These are phyloP conservation scores for Cyclocybe cylindracea DNA, from an alignment of 768 basidiomycete species.

Conservation along the genomic window DNA sequence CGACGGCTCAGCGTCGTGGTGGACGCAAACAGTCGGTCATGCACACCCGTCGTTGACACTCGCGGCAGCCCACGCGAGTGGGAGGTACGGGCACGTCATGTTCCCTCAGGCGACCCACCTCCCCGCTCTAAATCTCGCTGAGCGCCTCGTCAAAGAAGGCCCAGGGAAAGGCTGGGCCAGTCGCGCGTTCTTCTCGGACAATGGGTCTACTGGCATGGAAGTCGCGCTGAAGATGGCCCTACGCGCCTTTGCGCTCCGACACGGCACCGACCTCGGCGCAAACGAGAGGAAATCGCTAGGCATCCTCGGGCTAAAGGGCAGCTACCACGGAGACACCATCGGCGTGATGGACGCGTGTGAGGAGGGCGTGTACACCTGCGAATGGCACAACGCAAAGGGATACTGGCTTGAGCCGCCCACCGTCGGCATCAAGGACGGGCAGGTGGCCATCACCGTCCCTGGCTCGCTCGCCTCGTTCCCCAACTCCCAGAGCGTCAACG, in stretches of 20 bases:
- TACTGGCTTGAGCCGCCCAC: conserved; percentile 93
- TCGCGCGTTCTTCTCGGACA: conserved; percentile 90
- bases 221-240: conserved; percentile 98
- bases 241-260: conserved; percentile 55
- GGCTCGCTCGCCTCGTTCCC: conserved; percentile 38
- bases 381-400: conserved; percentile 94
- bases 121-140: conserved; percentile 84
- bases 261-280: conserved; percentile 33
- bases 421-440: conserved; percentile 66
- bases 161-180: conserved; percentile 92
- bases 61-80: conserved; percentile 87
- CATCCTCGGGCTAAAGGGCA: conserved; percentile 85
- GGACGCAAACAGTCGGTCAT: conserved; percentile 94
- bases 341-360: conserved; percentile 96
- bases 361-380: conserved; percentile 90
- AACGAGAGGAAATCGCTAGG: conserved; percentile 56
- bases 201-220: conserved; percentile 96
- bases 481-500: conserved; percentile 27
- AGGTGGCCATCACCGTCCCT: conserved; percentile 55
- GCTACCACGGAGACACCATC: conserved; percentile 98
- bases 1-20: conserved; percentile 97
- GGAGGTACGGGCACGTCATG: conserved; percentile 96
- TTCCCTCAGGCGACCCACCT: conserved; percentile 87
- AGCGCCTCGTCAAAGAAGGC: conserved; percentile 69
- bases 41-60: conserved; percentile 73